Evolutionary conservation across 169 alveolate species (phyloP), one percentile per base, ranked within the genome.

Genomic region (Babesia divergens): DNA sequence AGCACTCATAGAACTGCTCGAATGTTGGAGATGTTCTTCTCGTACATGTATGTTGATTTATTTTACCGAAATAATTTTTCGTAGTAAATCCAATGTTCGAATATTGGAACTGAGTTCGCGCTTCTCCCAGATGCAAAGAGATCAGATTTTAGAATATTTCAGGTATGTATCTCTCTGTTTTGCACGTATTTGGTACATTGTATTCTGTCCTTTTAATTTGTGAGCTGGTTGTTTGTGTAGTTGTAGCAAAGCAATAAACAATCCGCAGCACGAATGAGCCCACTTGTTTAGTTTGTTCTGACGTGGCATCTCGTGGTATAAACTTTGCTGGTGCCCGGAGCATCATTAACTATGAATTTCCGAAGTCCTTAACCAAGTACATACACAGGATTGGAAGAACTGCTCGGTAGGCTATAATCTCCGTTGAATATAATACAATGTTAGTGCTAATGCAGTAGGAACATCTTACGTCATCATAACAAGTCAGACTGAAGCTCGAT

Each of bases 251-350:
- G 47, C 16, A 40, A 26, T 6, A 52, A 66, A 13, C 14, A 66
- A 4, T 54, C 6, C 20, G 26, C 52, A 18, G 20, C 24, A 66
- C 69, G 26, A 65, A 52, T 9, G 65, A 68, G 5, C 34, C 47
- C 3, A 32, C 38, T 20, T 77, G 86, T 37, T 81, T 98, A 66
- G 94, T 98, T 43, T 91, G 99, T 58, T 96, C 99, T 0, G 99
- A 98, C 88, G 97, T 98, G 50, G 99, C 98, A 20, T 95, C 97
- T 65, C 54, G 99, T 44, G 99, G 99, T 28, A 82, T 98, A 28
- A 98, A 98, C 87, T 92, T 98, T 34, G 95, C 93, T 7, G 94
- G 94, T 9, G 97, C 97, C 20, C 84, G 89, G 35, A 92, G 87
- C 71, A 99, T 97, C 51, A 93, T 98, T 7, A 98, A 97, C 87